Evolutionary conservation across 805 yeast species (phyloP).

Genomic region (Candida ulmi): DNA sequence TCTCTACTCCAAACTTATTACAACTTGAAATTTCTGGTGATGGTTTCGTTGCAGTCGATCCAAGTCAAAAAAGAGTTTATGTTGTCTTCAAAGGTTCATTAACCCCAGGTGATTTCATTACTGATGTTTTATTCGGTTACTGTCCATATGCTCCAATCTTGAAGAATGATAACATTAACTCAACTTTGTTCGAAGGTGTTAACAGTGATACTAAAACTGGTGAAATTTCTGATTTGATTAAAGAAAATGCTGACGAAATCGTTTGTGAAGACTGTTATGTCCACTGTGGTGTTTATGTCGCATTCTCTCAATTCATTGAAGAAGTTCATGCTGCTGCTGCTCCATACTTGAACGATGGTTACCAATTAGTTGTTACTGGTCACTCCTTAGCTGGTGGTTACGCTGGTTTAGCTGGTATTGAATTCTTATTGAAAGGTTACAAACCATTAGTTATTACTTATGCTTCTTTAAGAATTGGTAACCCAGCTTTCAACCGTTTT

Average conservation of each 20-base stretch:
- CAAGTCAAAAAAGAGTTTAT: slow-evolving; percentile 34
- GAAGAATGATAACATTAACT: slow-evolving; percentile 3
- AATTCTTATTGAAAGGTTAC: slow-evolving; percentile 47
- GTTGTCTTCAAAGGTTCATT: slow-evolving; percentile 62
- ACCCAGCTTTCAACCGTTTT: slow-evolving; percentile 41
- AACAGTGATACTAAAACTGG: slow-evolving; percentile 1
- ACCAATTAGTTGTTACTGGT: slow-evolving; percentile 52
- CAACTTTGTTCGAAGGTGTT: not conserved
- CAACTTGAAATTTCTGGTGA: slow-evolving; percentile 42
- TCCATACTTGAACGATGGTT: slow-evolving; percentile 35
- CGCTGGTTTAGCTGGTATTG: slow-evolving; percentile 58
- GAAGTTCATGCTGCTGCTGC: slow-evolving; percentile 29
- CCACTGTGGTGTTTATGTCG: slow-evolving; percentile 59
- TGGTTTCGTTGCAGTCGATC: slow-evolving; percentile 50
- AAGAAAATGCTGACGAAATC: slow-evolving; percentile 1
- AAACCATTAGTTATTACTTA: slow-evolving; percentile 51
- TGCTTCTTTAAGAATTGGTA: slow-evolving; percentile 66
- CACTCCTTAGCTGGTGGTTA: slow-evolving; percentile 78
- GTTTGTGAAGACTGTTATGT: slow-evolving; percentile 49
- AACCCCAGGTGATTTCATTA: slow-evolving; percentile 53
- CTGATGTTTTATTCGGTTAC: slow-evolving; percentile 48
- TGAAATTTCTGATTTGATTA: slow-evolving; percentile 4
- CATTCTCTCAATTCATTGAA: slow-evolving; percentile 36
- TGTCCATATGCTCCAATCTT: slow-evolving; percentile 42
- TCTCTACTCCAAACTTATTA: slow-evolving; percentile 9